Percentiles rank a stretch among this genome's conserved stretches.
These are phyloP conservation scores for Beauveria sp. DNA, from an alignment of 2,329 filamentous ascomycete species.

Conservation along the genomic window DNA sequence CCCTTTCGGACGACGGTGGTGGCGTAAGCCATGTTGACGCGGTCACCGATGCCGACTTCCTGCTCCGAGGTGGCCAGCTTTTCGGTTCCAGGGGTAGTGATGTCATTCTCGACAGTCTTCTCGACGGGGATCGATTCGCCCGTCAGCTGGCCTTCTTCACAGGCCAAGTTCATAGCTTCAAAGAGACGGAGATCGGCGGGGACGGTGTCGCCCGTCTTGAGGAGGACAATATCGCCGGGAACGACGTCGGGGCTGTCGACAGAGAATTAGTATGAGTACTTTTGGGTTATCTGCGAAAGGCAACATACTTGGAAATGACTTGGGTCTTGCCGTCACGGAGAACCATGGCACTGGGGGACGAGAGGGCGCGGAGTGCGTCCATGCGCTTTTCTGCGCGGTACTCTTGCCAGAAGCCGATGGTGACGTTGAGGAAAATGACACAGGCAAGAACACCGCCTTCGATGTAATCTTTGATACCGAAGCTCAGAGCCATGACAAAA, in stretches of 20 bases:
- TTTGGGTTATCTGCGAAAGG: neutral
- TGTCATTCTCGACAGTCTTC: slow-evolving; percentile 49
- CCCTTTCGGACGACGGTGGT: slow-evolving; percentile 68
- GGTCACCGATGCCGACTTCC: slow-evolving; percentile 60
- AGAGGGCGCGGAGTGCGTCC: slow-evolving; percentile 54
- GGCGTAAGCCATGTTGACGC: slow-evolving; percentile 67
- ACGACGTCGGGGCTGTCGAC: slow-evolving; percentile 51
- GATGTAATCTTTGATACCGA: slow-evolving; percentile 59
- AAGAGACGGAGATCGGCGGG: slow-evolving; percentile 65
- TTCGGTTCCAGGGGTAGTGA: slow-evolving; percentile 37
- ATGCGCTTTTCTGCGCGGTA: slow-evolving; percentile 59
- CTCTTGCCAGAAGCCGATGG: slow-evolving; percentile 60
- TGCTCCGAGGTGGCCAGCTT: slow-evolving; percentile 34
- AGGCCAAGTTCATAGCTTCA: slow-evolving; percentile 70
- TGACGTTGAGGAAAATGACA: slow-evolving; percentile 62
- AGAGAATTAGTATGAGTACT: slow-evolving; percentile 12
- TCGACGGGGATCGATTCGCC: slow-evolving; percentile 68
- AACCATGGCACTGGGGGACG: slow-evolving; percentile 55
- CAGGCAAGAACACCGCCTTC: slow-evolving; percentile 60
- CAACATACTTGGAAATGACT: slow-evolving; percentile 49
- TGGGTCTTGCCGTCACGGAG: slow-evolving; percentile 51
- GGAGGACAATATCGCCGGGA: slow-evolving; percentile 60
- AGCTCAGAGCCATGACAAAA: slow-evolving; percentile 67
- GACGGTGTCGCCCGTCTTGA: slow-evolving; percentile 66
- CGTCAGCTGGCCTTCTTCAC: slow-evolving; percentile 70